Base-by-base conservation (phyloP, 140 eudicot genomes). In the Anethum foeniculum region DNA sequence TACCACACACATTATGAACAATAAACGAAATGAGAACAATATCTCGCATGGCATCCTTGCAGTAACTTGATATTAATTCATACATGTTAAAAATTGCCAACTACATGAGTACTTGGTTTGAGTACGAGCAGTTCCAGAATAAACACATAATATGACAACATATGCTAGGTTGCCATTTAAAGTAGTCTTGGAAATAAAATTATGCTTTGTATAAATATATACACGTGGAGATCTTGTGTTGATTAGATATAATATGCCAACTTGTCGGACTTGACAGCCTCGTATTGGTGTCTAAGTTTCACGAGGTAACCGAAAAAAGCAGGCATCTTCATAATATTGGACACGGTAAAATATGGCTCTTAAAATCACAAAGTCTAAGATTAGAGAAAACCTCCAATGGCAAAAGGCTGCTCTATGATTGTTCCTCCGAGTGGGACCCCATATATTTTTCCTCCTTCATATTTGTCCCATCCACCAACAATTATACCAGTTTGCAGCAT, bases 391-490 rank as follows among this genome's bases (percentile, higher is more conserved):
- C 90, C 88, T 87, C 90, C 90, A 77, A 87, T 87, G 19, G 88
- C 77, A 62, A 87, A 87, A 80, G 93, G 93, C 85, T 80, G 93
- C 79, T 87, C 90, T 19, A 89, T 34, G 23, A 89, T 39, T 25
- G 90, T 89, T 46, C 93, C 93, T 71, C 93, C 93, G 25, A 89
- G 86, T 7, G 93, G 90, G 23, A 89, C 77, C 30, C 93, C 93
- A 69, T 85, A 89, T 49, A 89, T 87, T 80, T 89, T 89, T 19
- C 93, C 93, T 5, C 93, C 93, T 79, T 89, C 88, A 74, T 89
- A 85, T 67, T 87, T 87, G 79, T 87, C 90, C 93, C 93, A 89
- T 46, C 93, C 93, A 79, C 93, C 93, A 72, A 89, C 89, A 71
- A 89, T 89, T 36, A 89, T 65, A 39, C 93, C 93, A 36, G 93